Base-by-base conservation (phyloP, 1,284 basidiomycete genomes). In the Leccinum solheimii region DNA sequence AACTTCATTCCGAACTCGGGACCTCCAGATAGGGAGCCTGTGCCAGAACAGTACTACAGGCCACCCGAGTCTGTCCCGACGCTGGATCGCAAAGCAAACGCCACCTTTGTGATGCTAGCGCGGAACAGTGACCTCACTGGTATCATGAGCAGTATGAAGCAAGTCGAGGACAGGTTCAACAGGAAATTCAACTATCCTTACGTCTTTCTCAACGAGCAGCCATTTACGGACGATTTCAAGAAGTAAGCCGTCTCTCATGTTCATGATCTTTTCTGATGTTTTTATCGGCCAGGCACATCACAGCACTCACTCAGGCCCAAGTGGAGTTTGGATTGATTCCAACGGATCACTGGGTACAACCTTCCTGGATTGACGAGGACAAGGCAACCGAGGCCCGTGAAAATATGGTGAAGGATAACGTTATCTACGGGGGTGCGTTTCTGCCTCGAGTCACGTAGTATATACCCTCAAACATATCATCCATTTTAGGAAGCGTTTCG, bases 241-340 rank as follows among this genome's bases (percentile, higher is more conserved):
- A 78, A 79, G 86, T 91, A 66, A 57, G 80, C 63, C 4, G 50
- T 58, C 19, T 60, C 19, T 36, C 5, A 26, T 16, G 14, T 19
- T 13, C 16, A 14, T 55, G 8, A n/a, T 21, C 45, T 50, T 54
- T 49, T 51, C 64, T 68, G 8, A 68, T 19, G 26, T 27, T 58
- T 43, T 51, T 19, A 21, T 45, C 51, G 13, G 51, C 4, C 32
- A 93, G 91, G 50, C 84, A 86, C 60, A 85, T 94, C 4, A 75
- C 81, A 26, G 82, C 81, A 38, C 74, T 94, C 54, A 92, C 91
- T 3, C 81, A 83, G 63, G 79, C 88, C 0, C 80, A 83, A 38
- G 86, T 91, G 52, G 78, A 87, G 67, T 98, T 95, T 72, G 96
- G 95, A 8, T 78, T 91, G 49, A 94, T 98, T 66, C 87, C 90